Conservation (phyloP, 2,329 filamentous ascomycete genomes). For the Penicillium aurantiogriseum region DNA sequence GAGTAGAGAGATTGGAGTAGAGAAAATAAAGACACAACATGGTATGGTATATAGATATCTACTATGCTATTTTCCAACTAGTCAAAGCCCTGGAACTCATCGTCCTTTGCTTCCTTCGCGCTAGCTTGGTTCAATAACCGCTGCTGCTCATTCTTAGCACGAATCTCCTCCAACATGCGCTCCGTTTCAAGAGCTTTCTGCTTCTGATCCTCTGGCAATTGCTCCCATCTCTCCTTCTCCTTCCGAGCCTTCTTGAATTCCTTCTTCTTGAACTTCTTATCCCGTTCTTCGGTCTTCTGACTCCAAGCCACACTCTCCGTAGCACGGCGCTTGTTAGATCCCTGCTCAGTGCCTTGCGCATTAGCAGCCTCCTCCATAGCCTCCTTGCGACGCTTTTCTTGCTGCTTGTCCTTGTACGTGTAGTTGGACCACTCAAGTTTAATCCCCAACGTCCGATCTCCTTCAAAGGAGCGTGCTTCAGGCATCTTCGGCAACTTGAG, state of each 20-base stretch:
- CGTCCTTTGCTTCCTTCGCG: slow-evolving; percentile 16
- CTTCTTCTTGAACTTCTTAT: slow-evolving; percentile 59
- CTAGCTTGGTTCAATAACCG: slow-evolving; percentile 19
- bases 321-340: slow-evolving; percentile 52
- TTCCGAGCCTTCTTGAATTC: slow-evolving; percentile 64
- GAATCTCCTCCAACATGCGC: slow-evolving; percentile 63
- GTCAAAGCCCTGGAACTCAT: slow-evolving; percentile 62
- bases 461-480: slow-evolving; percentile 72
- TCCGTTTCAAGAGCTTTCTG: slow-evolving; percentile 62
- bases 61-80: slow-evolving; percentile 15
- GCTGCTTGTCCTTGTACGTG: slow-evolving; percentile 68
- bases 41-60: not conserved
- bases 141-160: slow-evolving; percentile 52
- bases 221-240: slow-evolving; percentile 61
- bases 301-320: slow-evolving; percentile 70
- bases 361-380: slow-evolving; percentile 52
- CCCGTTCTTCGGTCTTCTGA: slow-evolving; percentile 65
- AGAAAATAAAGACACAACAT: not conserved
- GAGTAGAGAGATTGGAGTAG: not conserved
- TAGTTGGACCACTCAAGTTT: slow-evolving; percentile 62
- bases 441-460: slow-evolving; percentile 62
- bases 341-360: slow-evolving; percentile 35
- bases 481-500: slow-evolving; percentile 91
- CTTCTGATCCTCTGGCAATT: slow-evolving; percentile 70
- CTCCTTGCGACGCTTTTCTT: slow-evolving; percentile 64